Conservation (phyloP, 495 filamentous ascomycete genomes). For the Penicillium cosmopolitanum region DNA sequence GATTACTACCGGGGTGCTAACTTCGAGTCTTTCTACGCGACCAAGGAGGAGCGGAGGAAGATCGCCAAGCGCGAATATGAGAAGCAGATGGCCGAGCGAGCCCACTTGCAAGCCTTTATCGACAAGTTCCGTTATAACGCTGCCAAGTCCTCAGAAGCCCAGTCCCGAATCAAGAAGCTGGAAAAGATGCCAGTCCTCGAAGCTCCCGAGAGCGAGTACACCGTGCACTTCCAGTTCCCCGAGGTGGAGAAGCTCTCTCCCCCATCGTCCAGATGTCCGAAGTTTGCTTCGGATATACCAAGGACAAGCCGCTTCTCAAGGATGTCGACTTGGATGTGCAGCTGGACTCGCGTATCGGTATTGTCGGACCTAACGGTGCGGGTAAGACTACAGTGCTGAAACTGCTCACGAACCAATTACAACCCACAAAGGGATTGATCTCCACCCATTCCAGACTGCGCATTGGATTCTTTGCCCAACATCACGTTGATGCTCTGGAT, state of each 20-base stretch:
- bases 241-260: constrained; percentile 97
- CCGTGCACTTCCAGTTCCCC: constrained; percentile 95
- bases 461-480: constrained; percentile 96
- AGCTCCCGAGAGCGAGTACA: constrained; percentile 90
- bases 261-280: constrained; percentile 97
- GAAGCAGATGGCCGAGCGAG: constrained; percentile 92
- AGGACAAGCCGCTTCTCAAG: constrained; percentile 76
- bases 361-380: constrained; percentile 97
- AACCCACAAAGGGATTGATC: constrained; percentile 78
- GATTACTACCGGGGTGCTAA: constrained; percentile 99
- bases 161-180: constrained; percentile 98
- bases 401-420: constrained; percentile 84
- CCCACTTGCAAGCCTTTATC: constrained; percentile 94
- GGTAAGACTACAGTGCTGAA: constrained; percentile 98
- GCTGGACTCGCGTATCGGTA: constrained; percentile 96
- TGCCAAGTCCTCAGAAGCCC: constrained; percentile 96
- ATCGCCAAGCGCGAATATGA: constrained; percentile 97
- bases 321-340: constrained; percentile 96
- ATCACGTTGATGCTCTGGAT: constrained; percentile 97
- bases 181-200: constrained; percentile 95
- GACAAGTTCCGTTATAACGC: constrained; percentile 99
- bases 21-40: constrained; percentile 97
- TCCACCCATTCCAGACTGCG: constrained; percentile 84
- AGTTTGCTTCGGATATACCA: constrained; percentile 88
- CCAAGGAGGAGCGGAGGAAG: constrained; percentile 95